These are phyloP conservation scores for Saturnispora bothae DNA, from an alignment of 805 yeast genomes.

Conservation along the genomic window DNA sequence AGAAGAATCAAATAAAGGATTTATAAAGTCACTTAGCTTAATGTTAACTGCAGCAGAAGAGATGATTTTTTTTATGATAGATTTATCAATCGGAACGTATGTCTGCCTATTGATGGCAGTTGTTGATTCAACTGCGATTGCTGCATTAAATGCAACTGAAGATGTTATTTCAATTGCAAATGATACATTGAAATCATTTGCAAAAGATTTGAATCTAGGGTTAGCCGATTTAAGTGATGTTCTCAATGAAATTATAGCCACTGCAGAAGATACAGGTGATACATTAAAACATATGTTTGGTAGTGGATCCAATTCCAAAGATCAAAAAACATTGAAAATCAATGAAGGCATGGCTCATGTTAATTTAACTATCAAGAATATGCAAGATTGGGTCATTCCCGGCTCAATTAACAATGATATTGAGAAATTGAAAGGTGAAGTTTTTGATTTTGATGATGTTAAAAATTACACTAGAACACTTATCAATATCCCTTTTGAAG, in stretches of 20 bases:
- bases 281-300: constrained; percentile 48
- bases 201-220: constrained; percentile 56
- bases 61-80: constrained; percentile 53
- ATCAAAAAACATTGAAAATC: constrained; percentile 21
- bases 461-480: constrained; percentile 45
- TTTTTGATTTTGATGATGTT: constrained; percentile 60
- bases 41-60: constrained; percentile 48
- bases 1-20: constrained; percentile 36
- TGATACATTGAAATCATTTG: constrained; percentile 40
- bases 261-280: constrained; percentile 29
- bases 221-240: constrained; percentile 47
- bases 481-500: constrained; percentile 51
- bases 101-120: constrained; percentile 72
- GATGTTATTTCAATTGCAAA: constrained; percentile 51
- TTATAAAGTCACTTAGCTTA: constrained; percentile 33
- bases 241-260: constrained; percentile 44
- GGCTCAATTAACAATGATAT: constrained; percentile 49
- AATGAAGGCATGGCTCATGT: constrained; percentile 34
- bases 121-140: constrained; percentile 58
- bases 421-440: constrained; percentile 35
- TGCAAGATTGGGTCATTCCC: constrained; percentile 58
- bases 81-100: constrained; percentile 75
- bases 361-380: constrained; percentile 43
- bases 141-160: constrained; percentile 67
- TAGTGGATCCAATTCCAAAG: constrained; percentile 26